These are phyloP conservation scores for Fraxinus greggii DNA, from an alignment of 305 asterid species.

Conservation along the genomic window DNA sequence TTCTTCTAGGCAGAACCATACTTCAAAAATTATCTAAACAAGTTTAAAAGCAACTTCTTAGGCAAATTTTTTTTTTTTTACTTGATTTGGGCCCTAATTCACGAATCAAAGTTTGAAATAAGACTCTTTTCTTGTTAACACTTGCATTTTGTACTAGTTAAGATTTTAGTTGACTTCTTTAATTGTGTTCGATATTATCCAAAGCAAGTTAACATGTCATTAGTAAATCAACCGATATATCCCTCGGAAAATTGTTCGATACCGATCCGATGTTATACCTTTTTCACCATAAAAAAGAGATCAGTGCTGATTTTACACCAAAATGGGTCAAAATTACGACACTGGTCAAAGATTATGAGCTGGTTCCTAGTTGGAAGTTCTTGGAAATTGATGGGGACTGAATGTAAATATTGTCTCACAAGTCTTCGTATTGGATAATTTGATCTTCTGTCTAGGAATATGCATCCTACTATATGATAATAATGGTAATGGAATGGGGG, in stretches of 20 bases:
- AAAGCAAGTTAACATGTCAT: background rate
- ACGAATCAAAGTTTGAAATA: too few species aligned
- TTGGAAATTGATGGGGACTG: background rate
- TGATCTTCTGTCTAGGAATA: too few species aligned
- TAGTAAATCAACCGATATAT: too few species aligned
- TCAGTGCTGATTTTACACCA: background rate
- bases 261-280: background rate
- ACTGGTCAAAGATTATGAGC: background rate
- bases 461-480: too few species aligned
- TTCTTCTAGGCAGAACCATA: background rate
- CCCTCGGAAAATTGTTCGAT: background rate
- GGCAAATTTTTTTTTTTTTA: too few species aligned
- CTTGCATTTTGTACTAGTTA: background rate
- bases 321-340: background rate
- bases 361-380: background rate
- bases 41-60: too few species aligned
- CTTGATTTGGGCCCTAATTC: background rate
- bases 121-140: background rate
- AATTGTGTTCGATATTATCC: background rate
- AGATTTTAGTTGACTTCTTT: background rate
- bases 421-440: too few species aligned
- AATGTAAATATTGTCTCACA: too few species aligned
- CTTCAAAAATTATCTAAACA: too few species aligned
- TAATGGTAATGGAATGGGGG: too few species aligned
- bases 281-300: background rate